These are phyloP conservation scores for Drechslerella stenobrocha DNA, from an alignment of 2,329 filamentous ascomycete genomes.

Conservation along the genomic window DNA sequence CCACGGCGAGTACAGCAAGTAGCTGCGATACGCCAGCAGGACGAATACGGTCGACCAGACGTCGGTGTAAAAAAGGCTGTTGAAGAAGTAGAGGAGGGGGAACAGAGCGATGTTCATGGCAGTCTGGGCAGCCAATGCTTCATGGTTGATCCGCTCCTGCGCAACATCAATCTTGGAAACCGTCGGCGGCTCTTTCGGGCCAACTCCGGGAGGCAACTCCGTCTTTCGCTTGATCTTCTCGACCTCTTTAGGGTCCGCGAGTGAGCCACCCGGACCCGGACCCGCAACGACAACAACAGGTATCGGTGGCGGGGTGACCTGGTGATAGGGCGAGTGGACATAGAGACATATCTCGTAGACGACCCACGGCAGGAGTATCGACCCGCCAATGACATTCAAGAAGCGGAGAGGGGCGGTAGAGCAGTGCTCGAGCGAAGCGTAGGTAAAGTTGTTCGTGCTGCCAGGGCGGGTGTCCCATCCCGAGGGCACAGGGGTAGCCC, in stretches of 20 bases:
- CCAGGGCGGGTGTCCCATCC: slow-evolving; percentile 40
- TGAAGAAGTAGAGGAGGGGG: slow-evolving; percentile 93
- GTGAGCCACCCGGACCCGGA: slow-evolving; percentile 36
- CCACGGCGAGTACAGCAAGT: slow-evolving; percentile 55
- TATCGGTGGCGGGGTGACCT: slow-evolving; percentile 42
- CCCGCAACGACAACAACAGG: slow-evolving; percentile 40
- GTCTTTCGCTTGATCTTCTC: slow-evolving; percentile 40
- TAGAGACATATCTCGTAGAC: slow-evolving; percentile 50
- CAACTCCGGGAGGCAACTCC: slow-evolving; percentile 35
- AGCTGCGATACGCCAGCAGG: slow-evolving; percentile 67
- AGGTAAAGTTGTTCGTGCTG: slow-evolving; percentile 18
- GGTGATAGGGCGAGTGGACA: slow-evolving; percentile 48
- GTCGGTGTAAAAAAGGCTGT: slow-evolving; percentile 92
- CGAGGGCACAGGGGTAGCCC: slow-evolving; percentile 6
- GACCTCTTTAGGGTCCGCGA: slow-evolving; percentile 40
- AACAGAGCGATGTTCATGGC: slow-evolving; percentile 82
- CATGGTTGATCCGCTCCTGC: slow-evolving; percentile 35
- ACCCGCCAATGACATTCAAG: slow-evolving; percentile 51
- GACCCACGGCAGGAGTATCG: slow-evolving; percentile 49
- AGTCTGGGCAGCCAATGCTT: slow-evolving; percentile 60
- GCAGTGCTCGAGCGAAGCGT: slow-evolving; percentile 49
- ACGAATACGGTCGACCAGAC: slow-evolving; percentile 78
- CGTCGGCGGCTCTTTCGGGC: slow-evolving; percentile 18
- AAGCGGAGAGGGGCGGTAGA: slow-evolving; percentile 50
- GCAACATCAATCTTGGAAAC: slow-evolving; percentile 33